These are phyloP conservation scores for Poronia punctata DNA, from an alignment of 495 filamentous ascomycete species.

Conservation along the genomic window DNA sequence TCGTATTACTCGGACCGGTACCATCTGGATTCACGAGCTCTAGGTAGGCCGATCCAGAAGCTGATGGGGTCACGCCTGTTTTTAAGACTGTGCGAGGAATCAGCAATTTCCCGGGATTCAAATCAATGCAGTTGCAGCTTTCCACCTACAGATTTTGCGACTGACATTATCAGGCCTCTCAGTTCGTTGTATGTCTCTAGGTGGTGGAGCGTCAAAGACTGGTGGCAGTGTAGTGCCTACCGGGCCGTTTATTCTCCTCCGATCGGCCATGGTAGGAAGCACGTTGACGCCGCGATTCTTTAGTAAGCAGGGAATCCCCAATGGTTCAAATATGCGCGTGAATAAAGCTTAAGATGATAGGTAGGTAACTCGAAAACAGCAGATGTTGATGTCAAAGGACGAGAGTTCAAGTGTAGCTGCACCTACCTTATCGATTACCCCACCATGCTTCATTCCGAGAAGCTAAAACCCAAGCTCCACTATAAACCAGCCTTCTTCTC, in stretches of 20 bases:
- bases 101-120: not conserved
- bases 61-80: constrained; percentile 87
- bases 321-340: too few relatives aligned
- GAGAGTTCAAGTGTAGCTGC: too few relatives aligned
- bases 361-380: too few relatives aligned
- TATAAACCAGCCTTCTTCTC: too few relatives aligned
- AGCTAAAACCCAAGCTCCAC: not conserved
- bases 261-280: constrained; percentile 59
- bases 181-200: constrained; percentile 11
- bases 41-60: constrained; percentile 88
- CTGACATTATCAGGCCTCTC: constrained; percentile 51
- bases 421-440: constrained; percentile 8
- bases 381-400: too few relatives aligned
- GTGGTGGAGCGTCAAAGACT: constrained; percentile 42
- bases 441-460: not conserved
- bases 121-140: not conserved
- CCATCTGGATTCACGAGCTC: constrained; percentile 64
- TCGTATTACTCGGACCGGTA: constrained; percentile 43
- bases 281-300: not conserved
- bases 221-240: constrained; percentile 69
- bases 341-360: too few relatives aligned
- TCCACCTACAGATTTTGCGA: constrained; percentile 72
- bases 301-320: too few relatives aligned
- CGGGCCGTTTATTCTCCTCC: constrained; percentile 87
- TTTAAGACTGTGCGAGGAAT: constrained; percentile 59